Conservation (phyloP, 78 protist species). For the Isochrysis galbana region DNA sequence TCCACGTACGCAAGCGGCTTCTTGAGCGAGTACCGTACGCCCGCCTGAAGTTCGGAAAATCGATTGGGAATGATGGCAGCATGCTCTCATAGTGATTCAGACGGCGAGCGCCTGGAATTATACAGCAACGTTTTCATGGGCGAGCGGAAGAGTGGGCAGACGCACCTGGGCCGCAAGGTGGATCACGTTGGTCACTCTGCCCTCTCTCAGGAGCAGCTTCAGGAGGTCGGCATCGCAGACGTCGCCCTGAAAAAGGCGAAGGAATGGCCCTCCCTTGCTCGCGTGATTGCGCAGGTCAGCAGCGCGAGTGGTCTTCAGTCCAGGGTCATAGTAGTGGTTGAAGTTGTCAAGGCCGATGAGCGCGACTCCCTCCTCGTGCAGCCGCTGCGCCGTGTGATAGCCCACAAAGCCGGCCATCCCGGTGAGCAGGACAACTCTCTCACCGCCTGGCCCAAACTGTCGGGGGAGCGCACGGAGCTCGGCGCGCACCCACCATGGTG, state of each 20-base stretch:
- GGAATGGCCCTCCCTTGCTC: neutral
- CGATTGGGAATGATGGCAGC: no score
- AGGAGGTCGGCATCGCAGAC: neutral
- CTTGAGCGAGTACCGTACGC: slow-evolving; percentile 60
- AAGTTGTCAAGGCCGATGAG: slow-evolving; percentile 58
- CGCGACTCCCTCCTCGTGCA: neutral
- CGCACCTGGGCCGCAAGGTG: slow-evolving; percentile 68
- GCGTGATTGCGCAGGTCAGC: neutral
- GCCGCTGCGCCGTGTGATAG: neutral
- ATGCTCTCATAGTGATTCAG: no score
- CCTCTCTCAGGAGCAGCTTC: neutral
- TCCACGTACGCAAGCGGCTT: slow-evolving; percentile 57
- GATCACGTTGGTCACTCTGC: slow-evolving; percentile 37
- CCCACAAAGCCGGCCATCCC: slow-evolving; percentile 14
- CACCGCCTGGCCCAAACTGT: neutral
- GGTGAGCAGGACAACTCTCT: neutral
- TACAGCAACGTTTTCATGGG: neutral
- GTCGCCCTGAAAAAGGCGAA: neutral
- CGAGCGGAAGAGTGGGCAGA: neutral
- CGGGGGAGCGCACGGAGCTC: neutral
- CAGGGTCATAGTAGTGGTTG: slow-evolving; percentile 54
- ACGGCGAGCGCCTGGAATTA: no score
- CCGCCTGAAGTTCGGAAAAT: no score
- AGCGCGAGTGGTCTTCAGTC: slow-evolving; percentile 30
- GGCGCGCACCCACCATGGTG: neutral